These are phyloP conservation scores for Apiospora pterosperma DNA, from an alignment of 2,329 filamentous ascomycete species.

Conservation along the genomic window DNA sequence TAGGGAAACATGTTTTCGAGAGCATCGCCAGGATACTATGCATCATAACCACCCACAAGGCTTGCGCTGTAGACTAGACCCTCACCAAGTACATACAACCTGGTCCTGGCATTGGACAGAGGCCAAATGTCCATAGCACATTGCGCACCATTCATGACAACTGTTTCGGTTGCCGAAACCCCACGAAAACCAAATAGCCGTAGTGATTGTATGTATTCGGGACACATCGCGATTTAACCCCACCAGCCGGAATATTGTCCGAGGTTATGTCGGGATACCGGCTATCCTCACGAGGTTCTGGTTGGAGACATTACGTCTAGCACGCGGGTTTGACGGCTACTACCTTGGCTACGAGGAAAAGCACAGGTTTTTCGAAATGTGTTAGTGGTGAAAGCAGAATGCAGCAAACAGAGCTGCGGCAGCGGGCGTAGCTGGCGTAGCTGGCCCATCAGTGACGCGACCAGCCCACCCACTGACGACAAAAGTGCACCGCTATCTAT, in stretches of 20 bases:
- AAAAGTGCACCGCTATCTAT: not conserved
- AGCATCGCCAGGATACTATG: not conserved
- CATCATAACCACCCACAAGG: not conserved
- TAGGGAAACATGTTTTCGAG: not conserved
- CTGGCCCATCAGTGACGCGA: not conserved
- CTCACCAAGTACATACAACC: not conserved
- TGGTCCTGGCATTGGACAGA: not conserved
- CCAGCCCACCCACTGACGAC: not conserved
- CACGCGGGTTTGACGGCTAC: not conserved
- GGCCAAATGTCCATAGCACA: not conserved
- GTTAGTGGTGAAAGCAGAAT: not conserved
- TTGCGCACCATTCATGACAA: not conserved
- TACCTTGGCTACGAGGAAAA: not conserved
- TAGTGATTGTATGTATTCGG: not conserved
- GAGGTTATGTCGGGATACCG: constrained; percentile 5
- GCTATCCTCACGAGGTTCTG: not conserved
- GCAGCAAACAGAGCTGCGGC: not conserved
- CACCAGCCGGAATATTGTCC: constrained; percentile 1
- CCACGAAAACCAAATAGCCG: not conserved
- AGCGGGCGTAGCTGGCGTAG: not conserved
- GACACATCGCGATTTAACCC: not conserved
- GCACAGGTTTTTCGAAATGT: not conserved
- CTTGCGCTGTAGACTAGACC: not conserved
- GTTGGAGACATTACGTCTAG: not conserved
- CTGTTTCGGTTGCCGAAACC: not conserved